These are phyloP conservation scores for Pulveroboletus sp. DNA, from an alignment of 768 basidiomycete genomes.

Conservation along the genomic window DNA sequence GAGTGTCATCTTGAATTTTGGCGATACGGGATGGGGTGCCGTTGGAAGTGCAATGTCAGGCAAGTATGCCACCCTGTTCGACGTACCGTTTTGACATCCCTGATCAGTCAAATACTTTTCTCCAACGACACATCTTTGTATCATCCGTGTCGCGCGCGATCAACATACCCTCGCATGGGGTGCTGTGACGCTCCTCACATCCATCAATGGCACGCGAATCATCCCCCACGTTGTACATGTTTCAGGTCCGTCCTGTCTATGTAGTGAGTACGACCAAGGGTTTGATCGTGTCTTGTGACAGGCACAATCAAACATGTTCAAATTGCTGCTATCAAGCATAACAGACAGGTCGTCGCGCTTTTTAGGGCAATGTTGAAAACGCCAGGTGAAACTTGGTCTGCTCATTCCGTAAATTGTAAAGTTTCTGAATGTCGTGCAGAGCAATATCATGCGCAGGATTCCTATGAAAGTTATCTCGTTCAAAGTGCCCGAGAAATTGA, in stretches of 20 bases:
- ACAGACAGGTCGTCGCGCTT: conserved; percentile 67
- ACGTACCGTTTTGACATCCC: background rate
- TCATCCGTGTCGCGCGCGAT: conserved; percentile 82
- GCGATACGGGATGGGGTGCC: conserved; percentile 84
- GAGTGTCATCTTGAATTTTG: conserved; percentile 70
- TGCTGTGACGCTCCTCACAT: conserved; percentile 65
- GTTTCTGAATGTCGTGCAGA: conserved; percentile 28
- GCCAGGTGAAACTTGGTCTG: conserved; percentile 39
- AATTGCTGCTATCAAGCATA: conserved; percentile 70
- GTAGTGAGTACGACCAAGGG: background rate
- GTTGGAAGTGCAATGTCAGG: conserved; percentile 70
- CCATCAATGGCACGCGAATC: conserved; percentile 54
- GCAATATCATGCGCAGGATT: conserved; percentile 50
- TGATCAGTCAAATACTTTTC: conserved; percentile 83
- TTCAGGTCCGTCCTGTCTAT: conserved; percentile 57
- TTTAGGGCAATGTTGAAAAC: conserved; percentile 54
- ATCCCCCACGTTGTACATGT: conserved; percentile 80
- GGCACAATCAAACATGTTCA: conserved; percentile 89
- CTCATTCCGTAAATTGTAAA: background rate
- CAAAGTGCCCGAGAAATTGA: conserved; percentile 61
- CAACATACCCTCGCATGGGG: conserved; percentile 81
- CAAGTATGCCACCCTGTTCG: conserved; percentile 29
- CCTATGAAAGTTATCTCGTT: conserved; percentile 56
- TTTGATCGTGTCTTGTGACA: conserved; percentile 25
- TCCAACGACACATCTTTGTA: conserved; percentile 76